Percentiles rank a stretch among this genome's conserved stretches.
Evolutionary conservation across 768 basidiomycete genomes (phyloP).

Genomic region (Xerocomus spinulosus): DNA sequence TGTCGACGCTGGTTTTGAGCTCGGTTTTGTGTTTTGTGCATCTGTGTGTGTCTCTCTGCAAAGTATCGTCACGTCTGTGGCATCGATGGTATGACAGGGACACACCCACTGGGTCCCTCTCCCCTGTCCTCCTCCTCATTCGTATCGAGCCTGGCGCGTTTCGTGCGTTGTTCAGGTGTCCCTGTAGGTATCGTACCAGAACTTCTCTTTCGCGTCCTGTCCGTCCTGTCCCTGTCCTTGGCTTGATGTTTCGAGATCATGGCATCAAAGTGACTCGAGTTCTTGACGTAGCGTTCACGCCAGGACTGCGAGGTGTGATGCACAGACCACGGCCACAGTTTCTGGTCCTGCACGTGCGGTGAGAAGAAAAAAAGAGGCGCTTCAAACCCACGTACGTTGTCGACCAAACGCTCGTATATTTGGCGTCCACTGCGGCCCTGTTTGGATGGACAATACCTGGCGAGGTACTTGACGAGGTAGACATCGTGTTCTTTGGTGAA

Average conservation of each 20-base stretch:
- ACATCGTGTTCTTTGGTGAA: conserved; percentile 41
- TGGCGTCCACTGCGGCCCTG: conserved; percentile 43
- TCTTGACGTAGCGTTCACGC: conserved; percentile 55
- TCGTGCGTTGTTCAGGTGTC: not conserved
- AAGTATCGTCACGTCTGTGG: not conserved
- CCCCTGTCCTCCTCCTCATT: not conserved
- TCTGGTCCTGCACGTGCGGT: conserved; percentile 29
- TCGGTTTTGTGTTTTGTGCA: too few species aligned
- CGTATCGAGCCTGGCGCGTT: conserved; percentile 5
- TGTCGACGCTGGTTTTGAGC: not conserved
- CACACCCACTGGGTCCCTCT: conserved; percentile 4
- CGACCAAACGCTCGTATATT: conserved; percentile 40
- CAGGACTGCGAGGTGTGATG: conserved; percentile 58
- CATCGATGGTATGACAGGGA: not conserved
- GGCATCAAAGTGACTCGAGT: conserved; percentile 38
- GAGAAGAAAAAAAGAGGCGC: too few species aligned
- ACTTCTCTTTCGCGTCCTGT: conserved; percentile 3
- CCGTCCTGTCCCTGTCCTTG: conserved; percentile 21
- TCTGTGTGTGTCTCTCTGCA: conserved; percentile 5
- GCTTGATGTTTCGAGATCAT: conserved; percentile 39
- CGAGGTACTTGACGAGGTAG: conserved; percentile 44
- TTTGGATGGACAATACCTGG: conserved; percentile 39
- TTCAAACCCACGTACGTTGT: conserved; percentile 39
- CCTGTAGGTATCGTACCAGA: not conserved
- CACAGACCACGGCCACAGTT: conserved; percentile 48